Evolutionary conservation across 1,284 basidiomycete genomes (phyloP), one percentile per base, ranked within the genome.

Genomic region (Exobasidium cylindrosporum): DNA sequence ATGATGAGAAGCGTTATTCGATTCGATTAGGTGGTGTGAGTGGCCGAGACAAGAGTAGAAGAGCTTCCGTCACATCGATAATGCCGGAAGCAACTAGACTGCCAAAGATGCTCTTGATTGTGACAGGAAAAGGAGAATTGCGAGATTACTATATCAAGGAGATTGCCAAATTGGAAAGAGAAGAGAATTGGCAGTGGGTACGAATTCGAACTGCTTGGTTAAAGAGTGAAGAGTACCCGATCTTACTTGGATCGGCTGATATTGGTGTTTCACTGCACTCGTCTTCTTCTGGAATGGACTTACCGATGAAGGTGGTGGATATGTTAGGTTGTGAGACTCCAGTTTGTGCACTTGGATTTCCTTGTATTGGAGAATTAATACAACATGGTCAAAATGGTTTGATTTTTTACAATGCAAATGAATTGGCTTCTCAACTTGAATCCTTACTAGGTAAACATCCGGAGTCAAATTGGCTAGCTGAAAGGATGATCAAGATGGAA

Each of bases 261-360:
- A 73, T 99, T 21, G 96, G 96, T 0, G 85, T 98, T 54, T 92
- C 88, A 61, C 83, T 99, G 60, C 96, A 99, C 80, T 86, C 88
- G 17, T 92, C 90, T 78, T 93, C 91, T 0, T 95, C 91, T 0
- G 90, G 87, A 0, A 82, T 95, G 50, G 96, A 99, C 81, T 83
- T 99, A 57, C 96, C 96, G 1, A 99, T 99, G 96, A 99, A 99
- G 81, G 88, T 99, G 7, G 94, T 99, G 1, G 96, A 99, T 80
- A 97, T 98, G 96, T 96, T 98, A 81, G 96, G 96, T 0, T 97
- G 93, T 70, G 89, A 87, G 1, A 83, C 97, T 57, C 94, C 94
- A 0, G 96, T 97, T 3, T 90, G 94, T 66, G 94, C 96, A 0
- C 84, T 93, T 6, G 84, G 88, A 47, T 99, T 97, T 77, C 83